phyloP scores from a whole-genome alignment of 495 filamentous ascomycete species.

The Penicillium verhagenii region DNA sequence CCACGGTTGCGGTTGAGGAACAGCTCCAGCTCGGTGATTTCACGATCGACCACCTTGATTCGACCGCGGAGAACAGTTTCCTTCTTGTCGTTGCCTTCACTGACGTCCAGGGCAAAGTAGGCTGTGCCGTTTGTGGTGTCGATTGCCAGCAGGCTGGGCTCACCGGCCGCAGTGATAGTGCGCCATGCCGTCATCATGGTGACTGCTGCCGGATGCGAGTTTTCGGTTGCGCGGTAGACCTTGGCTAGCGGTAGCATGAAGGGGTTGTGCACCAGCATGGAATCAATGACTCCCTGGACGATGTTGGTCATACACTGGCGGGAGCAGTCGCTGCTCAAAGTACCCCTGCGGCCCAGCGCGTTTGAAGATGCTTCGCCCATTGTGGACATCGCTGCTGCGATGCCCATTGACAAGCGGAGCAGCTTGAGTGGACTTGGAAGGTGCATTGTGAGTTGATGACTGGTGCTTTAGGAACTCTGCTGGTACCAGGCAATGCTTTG shows the following conservation, averaged over 20 bases:
- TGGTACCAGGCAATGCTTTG: not conserved
- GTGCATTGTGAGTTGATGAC: not conserved
- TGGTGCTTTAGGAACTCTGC: not conserved
- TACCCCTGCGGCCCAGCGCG: not conserved
- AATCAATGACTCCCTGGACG: not conserved
- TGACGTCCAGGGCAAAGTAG: conserved; percentile 9
- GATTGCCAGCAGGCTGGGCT: conserved; percentile 13
- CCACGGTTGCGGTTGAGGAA: conserved; percentile 11
- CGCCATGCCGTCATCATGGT: conserved; percentile 12
- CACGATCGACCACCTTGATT: not conserved
- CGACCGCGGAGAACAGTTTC: conserved; percentile 3
- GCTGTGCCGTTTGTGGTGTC: conserved; percentile 6
- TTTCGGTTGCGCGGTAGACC: conserved; percentile 8
- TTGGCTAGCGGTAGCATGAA: conserved; percentile 5
- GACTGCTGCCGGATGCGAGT: conserved; percentile 10
- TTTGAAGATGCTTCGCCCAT: not conserved
- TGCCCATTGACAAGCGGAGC: not conserved
- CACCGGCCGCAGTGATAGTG: conserved; percentile 1
- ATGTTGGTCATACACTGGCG: conserved; percentile 5
- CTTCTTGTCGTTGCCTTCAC: not conserved
- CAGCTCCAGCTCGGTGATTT: conserved; percentile 12
- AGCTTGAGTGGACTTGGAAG: not conserved
- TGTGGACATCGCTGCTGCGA: not conserved
- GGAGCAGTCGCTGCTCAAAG: not conserved
- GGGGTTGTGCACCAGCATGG: conserved; percentile 8